Evolutionary conservation across 139 green algal genomes (phyloP), one percentile per base, ranked within the genome.

Genomic region (Chlorella sp.): DNA sequence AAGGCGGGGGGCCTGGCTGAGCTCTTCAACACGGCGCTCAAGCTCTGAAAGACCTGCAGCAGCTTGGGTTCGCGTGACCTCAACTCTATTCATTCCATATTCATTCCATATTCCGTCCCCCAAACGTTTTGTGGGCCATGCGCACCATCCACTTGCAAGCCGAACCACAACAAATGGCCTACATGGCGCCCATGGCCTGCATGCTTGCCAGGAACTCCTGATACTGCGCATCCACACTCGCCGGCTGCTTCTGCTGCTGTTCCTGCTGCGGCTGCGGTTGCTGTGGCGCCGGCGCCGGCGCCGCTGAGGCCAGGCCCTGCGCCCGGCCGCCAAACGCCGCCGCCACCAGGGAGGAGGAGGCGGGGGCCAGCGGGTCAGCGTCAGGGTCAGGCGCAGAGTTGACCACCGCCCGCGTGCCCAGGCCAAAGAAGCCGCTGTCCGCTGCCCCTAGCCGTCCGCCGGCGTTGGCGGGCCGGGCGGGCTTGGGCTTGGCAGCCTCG

Each of bases 11-110:
- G 84, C 5, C 55, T 91, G 63, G 79, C 91, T 49, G 59, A 85
- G 3, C 61, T 94, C 26, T 92, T 94, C 68, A 49, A 89, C 1
- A 69, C 83, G 23, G 89, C 80, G 1, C 70, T 94, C 17, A 92
- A 91, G 74, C 75, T 93, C 14, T 75, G 49, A 66, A 10, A 55
- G 42, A 55, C 42, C 10, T 55, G 42, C 42, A 55, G 10, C 42
- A 55, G 42, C 10, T 55, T 55, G 42, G 42, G 10, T 55, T 55
- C n/a, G n/a, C n/a, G n/a, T n/a, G n/a, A n/a, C n/a, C n/a, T n/a
- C n/a, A n/a, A n/a, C n/a, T n/a, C n/a, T n/a, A n/a, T n/a, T n/a
- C n/a, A n/a, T n/a, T n/a, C 42, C 42, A 55, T 26, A 17, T 17
- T 55, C 10, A 10, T 17, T 26, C 10, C 17, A 55, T 17, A 55